These are phyloP conservation scores for Suaeda aralocaspica DNA, from an alignment of 148 eudicot genomes.

Conservation along the genomic window DNA sequence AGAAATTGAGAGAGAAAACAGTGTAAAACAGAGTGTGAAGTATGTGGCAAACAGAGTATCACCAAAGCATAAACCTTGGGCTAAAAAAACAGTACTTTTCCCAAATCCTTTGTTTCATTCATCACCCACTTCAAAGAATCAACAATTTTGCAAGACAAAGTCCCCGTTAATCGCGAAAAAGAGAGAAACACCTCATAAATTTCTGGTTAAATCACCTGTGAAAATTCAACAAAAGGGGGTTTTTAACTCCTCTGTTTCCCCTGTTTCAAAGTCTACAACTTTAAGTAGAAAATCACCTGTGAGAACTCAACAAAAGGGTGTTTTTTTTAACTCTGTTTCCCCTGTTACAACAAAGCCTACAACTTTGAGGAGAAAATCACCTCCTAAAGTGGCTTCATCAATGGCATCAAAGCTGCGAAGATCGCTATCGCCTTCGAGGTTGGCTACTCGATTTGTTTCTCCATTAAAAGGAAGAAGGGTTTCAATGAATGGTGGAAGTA, in stretches of 20 bases:
- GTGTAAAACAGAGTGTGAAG: slow-evolving; percentile 20
- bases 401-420: slow-evolving; percentile 46
- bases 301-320: too few species aligned
- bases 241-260: slow-evolving; percentile 34
- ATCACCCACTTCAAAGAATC: slow-evolving; percentile 53
- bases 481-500: slow-evolving; percentile 27
- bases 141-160: slow-evolving; percentile 51
- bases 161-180: slow-evolving; percentile 56
- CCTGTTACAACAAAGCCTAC: too few species aligned
- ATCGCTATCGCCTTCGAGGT: slow-evolving; percentile 75
- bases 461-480: slow-evolving; percentile 69
- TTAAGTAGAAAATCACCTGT: slow-evolving; percentile 28
- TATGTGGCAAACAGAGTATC: slow-evolving; percentile 72
- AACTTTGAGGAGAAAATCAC: slow-evolving; percentile 19
- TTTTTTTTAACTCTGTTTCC: too few species aligned
- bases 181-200: slow-evolving; percentile 64
- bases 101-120: slow-evolving; percentile 81
- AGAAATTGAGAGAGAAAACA: slow-evolving; percentile 39
- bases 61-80: slow-evolving; percentile 89
- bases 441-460: slow-evolving; percentile 68
- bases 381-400: slow-evolving; percentile 24
- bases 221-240: slow-evolving; percentile 37
- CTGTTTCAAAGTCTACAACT: slow-evolving; percentile 28
- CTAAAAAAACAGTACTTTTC: slow-evolving; percentile 73
- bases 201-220: slow-evolving; percentile 68